A percentile compares a stretch with the other conserved stretches of the same genome.
These are phyloP conservation scores for Cytidiella melzeri DNA, from an alignment of 768 basidiomycete species.

Conservation along the genomic window DNA sequence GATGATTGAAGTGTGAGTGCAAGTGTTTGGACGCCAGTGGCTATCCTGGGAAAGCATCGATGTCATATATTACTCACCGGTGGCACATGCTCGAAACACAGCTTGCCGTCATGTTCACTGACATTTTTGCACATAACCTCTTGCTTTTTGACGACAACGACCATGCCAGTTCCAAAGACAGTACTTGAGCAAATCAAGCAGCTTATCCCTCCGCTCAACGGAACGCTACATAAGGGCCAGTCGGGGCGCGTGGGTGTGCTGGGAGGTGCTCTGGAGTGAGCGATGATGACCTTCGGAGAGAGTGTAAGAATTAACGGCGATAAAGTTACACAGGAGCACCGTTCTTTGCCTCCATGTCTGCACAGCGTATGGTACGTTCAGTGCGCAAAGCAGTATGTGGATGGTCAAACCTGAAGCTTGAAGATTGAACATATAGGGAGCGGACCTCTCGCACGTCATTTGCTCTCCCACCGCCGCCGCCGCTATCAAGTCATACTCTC, in stretches of 20 bases:
- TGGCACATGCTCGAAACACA: background rate
- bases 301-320: background rate
- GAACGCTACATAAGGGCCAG: constrained; percentile 90
- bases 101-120: background rate
- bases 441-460: constrained; percentile 94
- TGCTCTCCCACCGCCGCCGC: constrained; percentile 89
- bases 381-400: background rate
- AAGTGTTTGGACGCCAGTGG: too few species aligned
- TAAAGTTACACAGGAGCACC: constrained; percentile 95
- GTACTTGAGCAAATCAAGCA: constrained; percentile 69
- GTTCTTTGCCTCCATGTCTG: constrained; percentile 90
- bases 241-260: constrained; percentile 93
- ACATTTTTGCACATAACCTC: background rate
- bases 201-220: constrained; percentile 87
- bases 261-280: constrained; percentile 91
- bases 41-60: too few species aligned
- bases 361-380: constrained; percentile 67
- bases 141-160: background rate
- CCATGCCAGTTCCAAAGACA: constrained; percentile 56
- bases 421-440: too few species aligned
- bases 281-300: background rate
- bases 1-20: too few species aligned
- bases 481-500: constrained; percentile 95
- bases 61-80: too few species aligned
- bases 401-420: too few species aligned